phyloP scores from a whole-genome alignment of 345 rosid genomes.

The Gossypium herbaceum region DNA sequence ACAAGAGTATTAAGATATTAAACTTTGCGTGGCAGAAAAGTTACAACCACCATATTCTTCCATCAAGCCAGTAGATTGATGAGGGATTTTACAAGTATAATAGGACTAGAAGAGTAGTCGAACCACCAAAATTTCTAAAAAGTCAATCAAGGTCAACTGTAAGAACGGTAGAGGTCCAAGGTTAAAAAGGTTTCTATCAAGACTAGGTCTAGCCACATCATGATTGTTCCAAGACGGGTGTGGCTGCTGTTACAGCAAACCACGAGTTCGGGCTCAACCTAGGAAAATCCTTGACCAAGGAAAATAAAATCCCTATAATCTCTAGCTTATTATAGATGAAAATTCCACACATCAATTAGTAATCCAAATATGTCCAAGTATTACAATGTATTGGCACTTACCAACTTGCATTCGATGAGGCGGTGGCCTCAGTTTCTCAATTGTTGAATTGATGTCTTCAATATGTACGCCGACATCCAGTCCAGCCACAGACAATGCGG shows the following conservation, averaged over 20 bases:
- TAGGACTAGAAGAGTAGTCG: not conserved
- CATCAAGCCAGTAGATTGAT: not conserved
- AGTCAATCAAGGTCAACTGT: too few relatives aligned
- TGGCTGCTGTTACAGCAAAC: too few relatives aligned
- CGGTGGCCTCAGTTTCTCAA: constrained; percentile 24
- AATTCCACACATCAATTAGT: too few relatives aligned
- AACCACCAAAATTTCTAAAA: not conserved
- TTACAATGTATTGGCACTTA: constrained; percentile 2
- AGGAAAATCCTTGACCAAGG: not conserved
- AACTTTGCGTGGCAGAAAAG: not conserved
- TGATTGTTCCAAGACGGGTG: not conserved
- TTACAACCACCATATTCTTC: not conserved
- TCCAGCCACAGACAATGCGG: constrained; percentile 35
- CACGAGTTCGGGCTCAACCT: too few relatives aligned
- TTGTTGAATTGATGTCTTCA: constrained; percentile 25
- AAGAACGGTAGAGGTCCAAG: not conserved
- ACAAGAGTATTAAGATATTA: not conserved
- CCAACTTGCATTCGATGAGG: constrained; percentile 36
- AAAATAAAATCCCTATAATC: not conserved
- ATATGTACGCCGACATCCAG: constrained; percentile 25
- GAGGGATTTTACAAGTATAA: not conserved
- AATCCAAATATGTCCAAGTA: not conserved
- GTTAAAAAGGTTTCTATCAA: not conserved
- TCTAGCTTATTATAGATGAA: too few relatives aligned
- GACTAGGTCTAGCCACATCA: not conserved